phyloP scores from a whole-genome alignment of 1,284 basidiomycete species.

The Boletellus sp. region DNA sequence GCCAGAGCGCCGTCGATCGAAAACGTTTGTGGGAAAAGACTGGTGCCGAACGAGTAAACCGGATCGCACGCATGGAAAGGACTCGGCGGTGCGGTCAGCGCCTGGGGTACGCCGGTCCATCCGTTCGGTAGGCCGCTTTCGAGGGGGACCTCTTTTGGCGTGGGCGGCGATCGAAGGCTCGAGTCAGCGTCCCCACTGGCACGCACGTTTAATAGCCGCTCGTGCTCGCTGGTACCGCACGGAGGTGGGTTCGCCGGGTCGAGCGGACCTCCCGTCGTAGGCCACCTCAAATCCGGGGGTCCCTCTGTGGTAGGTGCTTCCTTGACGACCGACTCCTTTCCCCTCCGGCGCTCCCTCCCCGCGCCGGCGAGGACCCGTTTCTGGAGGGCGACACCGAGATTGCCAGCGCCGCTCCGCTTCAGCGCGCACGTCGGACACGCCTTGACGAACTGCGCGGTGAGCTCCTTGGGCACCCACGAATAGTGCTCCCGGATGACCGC shows the following conservation, averaged over 20 bases:
- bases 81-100: not conserved
- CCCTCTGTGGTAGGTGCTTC: not conserved
- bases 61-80: not conserved
- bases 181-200: not conserved
- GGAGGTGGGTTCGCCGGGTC: constrained; percentile 20
- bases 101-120: not conserved
- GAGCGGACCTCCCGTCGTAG: constrained; percentile 27
- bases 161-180: not conserved
- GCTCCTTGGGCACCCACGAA: constrained; percentile 78
- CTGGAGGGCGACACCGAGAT: not conserved
- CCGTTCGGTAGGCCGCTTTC: not conserved
- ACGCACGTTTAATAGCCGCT: not conserved
- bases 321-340: not conserved
- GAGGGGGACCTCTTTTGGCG: not conserved
- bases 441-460: constrained; percentile 72
- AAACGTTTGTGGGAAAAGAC: not conserved
- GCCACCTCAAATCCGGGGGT: constrained; percentile 14
- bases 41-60: not conserved
- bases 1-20: not conserved
- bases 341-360: not conserved
- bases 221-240: constrained; percentile 8
- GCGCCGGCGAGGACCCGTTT: not conserved
- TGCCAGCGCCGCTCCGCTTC: constrained; percentile 36
- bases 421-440: constrained; percentile 65
- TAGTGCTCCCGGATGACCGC: constrained; percentile 59